phyloP scores from a whole-genome alignment of 2,329 filamentous ascomycete species.

The Xylariaceae sp. region DNA sequence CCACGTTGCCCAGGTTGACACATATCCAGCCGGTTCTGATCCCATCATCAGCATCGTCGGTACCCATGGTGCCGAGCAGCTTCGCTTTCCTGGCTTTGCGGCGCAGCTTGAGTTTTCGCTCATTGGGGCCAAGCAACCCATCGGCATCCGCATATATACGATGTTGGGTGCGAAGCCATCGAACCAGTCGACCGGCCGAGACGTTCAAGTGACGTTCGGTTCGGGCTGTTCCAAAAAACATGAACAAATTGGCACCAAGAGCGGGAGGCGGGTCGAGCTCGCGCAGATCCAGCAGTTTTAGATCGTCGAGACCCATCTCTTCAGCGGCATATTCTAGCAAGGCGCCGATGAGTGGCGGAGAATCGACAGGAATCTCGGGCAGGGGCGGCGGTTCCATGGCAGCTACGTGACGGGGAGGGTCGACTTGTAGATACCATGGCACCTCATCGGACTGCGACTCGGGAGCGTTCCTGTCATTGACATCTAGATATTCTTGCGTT shows the following conservation, averaged over 20 bases:
- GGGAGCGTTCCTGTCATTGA: slow-evolving; percentile 2
- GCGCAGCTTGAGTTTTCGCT: slow-evolving; percentile 81
- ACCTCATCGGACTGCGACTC: slow-evolving; percentile 20
- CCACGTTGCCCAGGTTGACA: slow-evolving; percentile 75
- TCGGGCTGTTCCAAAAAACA: slow-evolving; percentile 87
- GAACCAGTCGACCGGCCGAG: slow-evolving; percentile 80
- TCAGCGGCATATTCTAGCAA: slow-evolving; percentile 76
- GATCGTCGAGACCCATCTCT: slow-evolving; percentile 79
- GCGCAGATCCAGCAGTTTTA: slow-evolving; percentile 78
- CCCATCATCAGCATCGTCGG: slow-evolving; percentile 69
- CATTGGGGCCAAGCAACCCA: slow-evolving; percentile 82
- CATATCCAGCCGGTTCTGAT: slow-evolving; percentile 95
- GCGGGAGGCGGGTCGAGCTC: slow-evolving; percentile 80
- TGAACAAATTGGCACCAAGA: slow-evolving; percentile 81
- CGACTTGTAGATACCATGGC: slow-evolving; percentile 80
- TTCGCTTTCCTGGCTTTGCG: slow-evolving; percentile 78
- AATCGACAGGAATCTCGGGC: slow-evolving; percentile 56
- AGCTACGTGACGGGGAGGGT: slow-evolving; percentile 50
- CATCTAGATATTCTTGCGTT: slow-evolving; percentile 2
- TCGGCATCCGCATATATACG: slow-evolving; percentile 75
- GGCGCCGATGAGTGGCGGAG: slow-evolving; percentile 67
- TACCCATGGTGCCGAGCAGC: slow-evolving; percentile 66
- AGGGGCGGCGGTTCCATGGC: slow-evolving; percentile 41
- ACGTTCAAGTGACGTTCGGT: slow-evolving; percentile 93
- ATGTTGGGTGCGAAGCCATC: slow-evolving; percentile 74